A percentile compares a stretch with the other conserved stretches of the same genome.
Conservation (phyloP, 805 yeast genomes). For the Candida hungchunana region DNA sequence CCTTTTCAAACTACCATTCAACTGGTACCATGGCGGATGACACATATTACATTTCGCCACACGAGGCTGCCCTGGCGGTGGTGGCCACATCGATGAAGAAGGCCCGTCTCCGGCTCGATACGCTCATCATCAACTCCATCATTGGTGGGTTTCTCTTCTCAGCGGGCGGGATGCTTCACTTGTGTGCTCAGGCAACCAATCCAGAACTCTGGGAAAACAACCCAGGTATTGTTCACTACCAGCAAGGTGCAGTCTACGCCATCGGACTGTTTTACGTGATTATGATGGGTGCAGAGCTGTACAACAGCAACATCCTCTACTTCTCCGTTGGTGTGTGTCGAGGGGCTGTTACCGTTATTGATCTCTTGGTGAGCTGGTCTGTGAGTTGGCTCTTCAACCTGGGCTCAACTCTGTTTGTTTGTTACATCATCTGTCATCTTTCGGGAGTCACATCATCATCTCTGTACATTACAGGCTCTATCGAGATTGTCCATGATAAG, state of each 20-base stretch:
- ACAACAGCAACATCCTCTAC: slow-evolving; percentile 69
- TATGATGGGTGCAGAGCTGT: slow-evolving; percentile 69
- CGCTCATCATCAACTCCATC: slow-evolving; percentile 57
- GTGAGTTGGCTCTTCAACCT: slow-evolving; percentile 66
- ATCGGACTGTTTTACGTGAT: slow-evolving; percentile 75
- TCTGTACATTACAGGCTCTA: slow-evolving; percentile 44
- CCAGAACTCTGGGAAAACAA: slow-evolving; percentile 37
- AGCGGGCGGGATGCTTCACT: slow-evolving; percentile 68
- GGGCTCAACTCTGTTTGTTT: slow-evolving; percentile 59
- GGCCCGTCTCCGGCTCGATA: slow-evolving; percentile 58
- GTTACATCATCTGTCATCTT: slow-evolving; percentile 56
- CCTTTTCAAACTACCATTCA: too few species aligned
- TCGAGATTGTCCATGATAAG: slow-evolving; percentile 38
- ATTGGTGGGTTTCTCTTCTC: slow-evolving; percentile 68
- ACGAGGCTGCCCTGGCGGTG: slow-evolving; percentile 79
- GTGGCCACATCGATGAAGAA: slow-evolving; percentile 86
- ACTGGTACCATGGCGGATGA: slow-evolving; percentile 36
- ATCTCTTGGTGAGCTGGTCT: slow-evolving; percentile 59
- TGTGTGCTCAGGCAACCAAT: slow-evolving; percentile 49
- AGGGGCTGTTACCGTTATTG: slow-evolving; percentile 65
- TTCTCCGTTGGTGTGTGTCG: slow-evolving; percentile 65
- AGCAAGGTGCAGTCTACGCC: slow-evolving; percentile 63
- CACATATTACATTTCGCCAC: slow-evolving; percentile 61
- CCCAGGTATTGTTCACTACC: slow-evolving; percentile 49
- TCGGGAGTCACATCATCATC: slow-evolving; percentile 45